Base-by-base conservation (phyloP, 768 basidiomycete genomes). In the Boletus rubescentipes region DNA sequence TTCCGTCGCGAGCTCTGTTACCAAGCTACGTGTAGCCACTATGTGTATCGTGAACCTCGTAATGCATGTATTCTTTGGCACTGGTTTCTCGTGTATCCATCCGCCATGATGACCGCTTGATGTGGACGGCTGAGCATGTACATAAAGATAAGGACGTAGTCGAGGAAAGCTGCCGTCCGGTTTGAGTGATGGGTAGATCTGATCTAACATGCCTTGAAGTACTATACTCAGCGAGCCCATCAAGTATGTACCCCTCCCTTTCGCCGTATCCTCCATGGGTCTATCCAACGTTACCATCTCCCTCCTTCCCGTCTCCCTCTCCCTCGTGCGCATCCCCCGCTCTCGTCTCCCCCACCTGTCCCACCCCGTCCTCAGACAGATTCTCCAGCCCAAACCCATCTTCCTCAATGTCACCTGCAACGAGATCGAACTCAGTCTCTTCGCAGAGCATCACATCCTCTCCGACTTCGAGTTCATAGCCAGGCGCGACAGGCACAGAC, bases 371-470 rank as follows among this genome's bases (percentile, higher is more conserved):
- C 77, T 91, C 58, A 80, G 80, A 55, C 85, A 87, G 68, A 81
- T 90, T 53, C 80, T 90, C 49, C 80, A 81, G 46, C 85, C 85
- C 3, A 75, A 73, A 55, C 84, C 86, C 15, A 77, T 78, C 7
- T 90, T 90, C 67, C 77, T 90, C 65, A 89, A 85, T 62, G 77
- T 90, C 52, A 88, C 87, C 48, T 87, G 80, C 72, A 92, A 92
- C 66, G 81, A 87, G 58, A 80, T 90, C 58, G 89, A 91, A 69
- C 84, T 92, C 69, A 82, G 80, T 67, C 72, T 89, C 46, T 89
- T 91, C 61, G 86, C 83, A 34, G 84, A 87, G 58, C 76, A 82
- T 50, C 72, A 74, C 54, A 65, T 75, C 52, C 76, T 87, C 15
- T 63, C 73, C 12, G 83, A 86, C 58, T 89, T 89, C 59, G 81